Percentiles rank a stretch among this genome's conserved stretches.
phyloP scores from a whole-genome alignment of 805 yeast species.

The Kuraishia capsulata region DNA sequence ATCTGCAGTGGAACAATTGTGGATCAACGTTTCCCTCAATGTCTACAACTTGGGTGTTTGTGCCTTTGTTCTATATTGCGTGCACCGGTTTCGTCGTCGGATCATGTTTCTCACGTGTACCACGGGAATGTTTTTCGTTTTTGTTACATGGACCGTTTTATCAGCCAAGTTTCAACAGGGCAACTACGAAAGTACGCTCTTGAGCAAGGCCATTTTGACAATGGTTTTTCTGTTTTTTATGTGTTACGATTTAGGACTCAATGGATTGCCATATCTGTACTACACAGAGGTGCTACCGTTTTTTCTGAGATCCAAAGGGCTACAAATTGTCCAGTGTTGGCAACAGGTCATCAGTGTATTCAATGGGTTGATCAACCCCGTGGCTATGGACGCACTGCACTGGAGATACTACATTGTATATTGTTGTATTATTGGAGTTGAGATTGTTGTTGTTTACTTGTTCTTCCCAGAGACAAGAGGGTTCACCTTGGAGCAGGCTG shows the following conservation, averaged over 20 bases:
- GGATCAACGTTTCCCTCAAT: conserved; percentile 42
- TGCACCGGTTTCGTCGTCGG: conserved; percentile 25
- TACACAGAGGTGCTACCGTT: conserved; percentile 28
- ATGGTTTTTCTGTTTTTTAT: conserved; percentile 31
- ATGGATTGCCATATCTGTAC: conserved; percentile 37
- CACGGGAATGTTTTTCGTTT: conserved; percentile 26
- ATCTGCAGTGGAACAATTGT: conserved; percentile 30
- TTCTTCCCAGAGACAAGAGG: conserved; percentile 28
- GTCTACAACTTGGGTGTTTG: conserved; percentile 32
- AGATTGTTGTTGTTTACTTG: conserved; percentile 21
- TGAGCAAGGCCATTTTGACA: conserved; percentile 39
- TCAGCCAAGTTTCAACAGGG: conserved; percentile 31
- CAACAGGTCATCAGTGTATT: conserved; percentile 10
- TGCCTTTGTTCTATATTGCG: conserved; percentile 18
- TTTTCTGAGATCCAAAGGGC: conserved; percentile 19
- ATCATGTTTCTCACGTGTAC: conserved; percentile 24
- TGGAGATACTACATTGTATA: conserved; percentile 28
- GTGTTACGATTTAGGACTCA: conserved; percentile 20
- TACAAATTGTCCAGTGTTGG: conserved; percentile 7
- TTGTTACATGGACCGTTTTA: conserved; percentile 32
- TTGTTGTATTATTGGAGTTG: conserved; percentile 20
- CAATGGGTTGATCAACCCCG: conserved; percentile 18
- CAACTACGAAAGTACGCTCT: conserved; percentile 26
- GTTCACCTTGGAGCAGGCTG: conserved; percentile 29
- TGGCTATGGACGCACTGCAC: conserved; percentile 26